Evolutionary conservation across 768 basidiomycete genomes (phyloP).

Genomic region (Gloeopeniophorella convolvens): DNA sequence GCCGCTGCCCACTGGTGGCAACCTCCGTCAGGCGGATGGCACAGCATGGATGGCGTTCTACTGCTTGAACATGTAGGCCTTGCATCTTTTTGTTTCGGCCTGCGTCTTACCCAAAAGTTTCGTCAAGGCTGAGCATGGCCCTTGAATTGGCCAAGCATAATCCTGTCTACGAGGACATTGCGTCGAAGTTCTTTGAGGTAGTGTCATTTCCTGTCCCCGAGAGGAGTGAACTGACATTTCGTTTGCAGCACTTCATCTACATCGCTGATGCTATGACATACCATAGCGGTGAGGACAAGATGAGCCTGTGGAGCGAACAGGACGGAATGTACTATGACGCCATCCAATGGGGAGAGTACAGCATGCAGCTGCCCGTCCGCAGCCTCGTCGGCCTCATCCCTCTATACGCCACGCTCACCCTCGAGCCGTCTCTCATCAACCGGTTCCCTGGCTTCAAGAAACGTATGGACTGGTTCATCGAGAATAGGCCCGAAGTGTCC

Average conservation of each 20-base stretch:
- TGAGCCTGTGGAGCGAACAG: slow-evolving; percentile 90
- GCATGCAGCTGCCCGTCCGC: slow-evolving; percentile 89
- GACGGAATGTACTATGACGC: slow-evolving; percentile 99
- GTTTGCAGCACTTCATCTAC: slow-evolving; percentile 85
- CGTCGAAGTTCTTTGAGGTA: slow-evolving; percentile 94
- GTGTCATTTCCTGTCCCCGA: slow-evolving; percentile 5
- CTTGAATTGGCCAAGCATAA: slow-evolving; percentile 98
- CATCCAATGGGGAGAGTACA: slow-evolving; percentile 78
- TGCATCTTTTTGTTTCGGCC: neutral
- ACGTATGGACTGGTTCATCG: slow-evolving; percentile 97
- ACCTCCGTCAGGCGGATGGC: slow-evolving; percentile 92
- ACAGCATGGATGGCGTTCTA: slow-evolving; percentile 99
- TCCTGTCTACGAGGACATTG: slow-evolving; percentile 96
- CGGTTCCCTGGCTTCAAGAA: slow-evolving; percentile 98
- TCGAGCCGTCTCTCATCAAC: slow-evolving; percentile 85
- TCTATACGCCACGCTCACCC: slow-evolving; percentile 87
- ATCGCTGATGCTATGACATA: slow-evolving; percentile 99
- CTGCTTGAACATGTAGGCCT: slow-evolving; percentile 85
- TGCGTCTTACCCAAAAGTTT: slow-evolving; percentile 7
- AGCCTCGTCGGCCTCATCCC: slow-evolving; percentile 98
- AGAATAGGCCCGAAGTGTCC: slow-evolving; percentile 84
- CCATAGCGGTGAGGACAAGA: slow-evolving; percentile 66
- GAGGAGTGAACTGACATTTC: neutral
- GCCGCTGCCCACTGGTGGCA: slow-evolving; percentile 90
- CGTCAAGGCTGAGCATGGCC: slow-evolving; percentile 84